phyloP scores from a whole-genome alignment of 1,139 yeast species.

The Hansenula anomala region DNA sequence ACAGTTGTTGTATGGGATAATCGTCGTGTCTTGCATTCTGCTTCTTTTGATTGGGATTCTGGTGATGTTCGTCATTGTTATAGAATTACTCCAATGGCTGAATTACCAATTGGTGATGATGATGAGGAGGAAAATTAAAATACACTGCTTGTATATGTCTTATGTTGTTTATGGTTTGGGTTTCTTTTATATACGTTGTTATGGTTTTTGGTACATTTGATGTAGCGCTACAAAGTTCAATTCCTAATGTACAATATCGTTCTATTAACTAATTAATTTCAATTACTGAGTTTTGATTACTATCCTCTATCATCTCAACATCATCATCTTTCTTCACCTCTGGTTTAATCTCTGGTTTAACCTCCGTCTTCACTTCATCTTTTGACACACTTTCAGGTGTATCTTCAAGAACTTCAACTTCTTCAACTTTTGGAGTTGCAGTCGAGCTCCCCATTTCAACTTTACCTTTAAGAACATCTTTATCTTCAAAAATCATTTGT shows the following conservation, averaged over 20 bases:
- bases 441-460: background rate
- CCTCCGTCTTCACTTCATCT: background rate
- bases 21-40: conserved; percentile 59
- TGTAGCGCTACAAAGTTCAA: background rate
- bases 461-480: conserved; percentile 1
- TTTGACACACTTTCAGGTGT: background rate
- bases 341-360: background rate
- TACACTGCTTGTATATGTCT: no score
- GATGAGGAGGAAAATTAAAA: conserved; percentile 15
- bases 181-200: no score
- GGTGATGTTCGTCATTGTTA: conserved; percentile 60
- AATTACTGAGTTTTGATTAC: background rate
- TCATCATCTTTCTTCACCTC: background rate
- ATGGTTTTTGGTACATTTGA: background rate
- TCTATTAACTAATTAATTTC: background rate
- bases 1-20: conserved; percentile 74
- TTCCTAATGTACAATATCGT: no score
- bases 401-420: background rate
- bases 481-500: conserved; percentile 19
- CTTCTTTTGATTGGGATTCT: conserved; percentile 57
- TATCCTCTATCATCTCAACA: background rate
- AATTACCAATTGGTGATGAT: conserved; percentile 13
- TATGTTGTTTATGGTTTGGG: no score
- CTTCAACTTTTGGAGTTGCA: no score
- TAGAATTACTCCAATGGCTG: conserved; percentile 61